phyloP scores from a whole-genome alignment of 108 stramenopile genomes.

The Skeletonema menzelii region DNA sequence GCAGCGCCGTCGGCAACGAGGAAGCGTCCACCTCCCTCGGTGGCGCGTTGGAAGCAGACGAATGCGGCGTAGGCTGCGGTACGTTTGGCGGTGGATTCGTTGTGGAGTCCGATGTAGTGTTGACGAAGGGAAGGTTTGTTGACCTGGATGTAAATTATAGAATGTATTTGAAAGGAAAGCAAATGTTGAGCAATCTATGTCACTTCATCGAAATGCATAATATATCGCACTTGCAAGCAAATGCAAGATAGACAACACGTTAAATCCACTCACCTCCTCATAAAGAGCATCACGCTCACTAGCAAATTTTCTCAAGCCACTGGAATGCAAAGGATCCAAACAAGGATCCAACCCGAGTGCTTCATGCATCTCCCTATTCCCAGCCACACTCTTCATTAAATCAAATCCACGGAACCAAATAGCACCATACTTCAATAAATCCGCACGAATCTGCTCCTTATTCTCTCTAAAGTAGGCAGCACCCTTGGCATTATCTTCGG shows the following conservation, averaged over 20 bases:
- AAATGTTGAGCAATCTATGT: neutral
- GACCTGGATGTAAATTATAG: no score
- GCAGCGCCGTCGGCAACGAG: constrained; percentile 88
- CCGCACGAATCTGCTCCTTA: constrained; percentile 58
- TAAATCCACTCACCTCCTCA: constrained; percentile 70
- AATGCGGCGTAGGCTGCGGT: constrained; percentile 91
- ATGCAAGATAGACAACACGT: neutral
- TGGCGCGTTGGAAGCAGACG: constrained; percentile 91
- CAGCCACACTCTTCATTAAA: constrained; percentile 71
- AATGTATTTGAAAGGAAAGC: neutral
- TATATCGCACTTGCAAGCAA: no score
- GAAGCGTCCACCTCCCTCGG: constrained; percentile 89
- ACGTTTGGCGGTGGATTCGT: constrained; percentile 88
- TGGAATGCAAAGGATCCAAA: constrained; percentile 89
- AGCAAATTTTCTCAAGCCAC: constrained; percentile 88
- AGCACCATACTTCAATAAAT: constrained; percentile 76
- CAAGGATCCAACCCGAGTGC: constrained; percentile 84
- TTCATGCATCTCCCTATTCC: constrained; percentile 82
- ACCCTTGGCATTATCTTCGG: constrained; percentile 66
- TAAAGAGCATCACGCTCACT: constrained; percentile 89
- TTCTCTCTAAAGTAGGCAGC: constrained; percentile 70
- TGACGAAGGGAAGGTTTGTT: constrained; percentile 85
- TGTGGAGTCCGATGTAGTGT: constrained; percentile 91
- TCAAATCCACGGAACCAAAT: constrained; percentile 91
- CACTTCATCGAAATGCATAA: neutral